Evolutionary conservation across 805 yeast genomes (phyloP).

Genomic region (Candida yuanshanica): DNA sequence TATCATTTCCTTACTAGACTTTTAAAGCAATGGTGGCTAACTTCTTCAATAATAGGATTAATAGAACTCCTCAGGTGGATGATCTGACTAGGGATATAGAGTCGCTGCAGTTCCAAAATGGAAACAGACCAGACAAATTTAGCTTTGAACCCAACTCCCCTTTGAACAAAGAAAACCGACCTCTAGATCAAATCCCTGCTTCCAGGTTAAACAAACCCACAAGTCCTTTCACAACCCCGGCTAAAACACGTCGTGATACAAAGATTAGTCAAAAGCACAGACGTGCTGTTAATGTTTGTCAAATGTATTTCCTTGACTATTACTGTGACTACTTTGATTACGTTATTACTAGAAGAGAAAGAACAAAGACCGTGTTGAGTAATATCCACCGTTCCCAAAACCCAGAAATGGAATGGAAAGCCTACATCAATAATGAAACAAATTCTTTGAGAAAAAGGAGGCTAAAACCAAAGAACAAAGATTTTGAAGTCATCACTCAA

Average conservation of each 20-base stretch:
- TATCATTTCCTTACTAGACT: not conserved
- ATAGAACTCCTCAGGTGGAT: slow-evolving; percentile 16
- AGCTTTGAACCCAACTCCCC: slow-evolving; percentile 31
- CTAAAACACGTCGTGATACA: slow-evolving; percentile 12
- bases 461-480: slow-evolving; percentile 87
- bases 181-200: slow-evolving; percentile 21
- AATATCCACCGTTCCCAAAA: slow-evolving; percentile 37
- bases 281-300: slow-evolving; percentile 85
- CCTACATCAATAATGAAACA: slow-evolving; percentile 79
- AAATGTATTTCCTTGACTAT: slow-evolving; percentile 88
- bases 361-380: slow-evolving; percentile 64
- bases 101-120: slow-evolving; percentile 20
- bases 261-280: slow-evolving; percentile 50
- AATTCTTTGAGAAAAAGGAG: slow-evolving; percentile 83
- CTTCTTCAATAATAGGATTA: slow-evolving; percentile 20
- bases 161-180: slow-evolving; percentile 37
- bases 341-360: slow-evolving; percentile 77
- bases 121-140: slow-evolving; percentile 15
- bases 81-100: slow-evolving; percentile 24
- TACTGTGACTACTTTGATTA: slow-evolving; percentile 96
- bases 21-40: slow-evolving; percentile 21
- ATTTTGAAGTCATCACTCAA: slow-evolving; percentile 93
- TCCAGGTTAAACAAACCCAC: slow-evolving; percentile 18
- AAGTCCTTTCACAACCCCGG: slow-evolving; percentile 4
- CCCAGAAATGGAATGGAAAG: slow-evolving; percentile 55